phyloP scores from a whole-genome alignment of 176 grass and related monocot genomes.

The Panicum miliaceum region DNA sequence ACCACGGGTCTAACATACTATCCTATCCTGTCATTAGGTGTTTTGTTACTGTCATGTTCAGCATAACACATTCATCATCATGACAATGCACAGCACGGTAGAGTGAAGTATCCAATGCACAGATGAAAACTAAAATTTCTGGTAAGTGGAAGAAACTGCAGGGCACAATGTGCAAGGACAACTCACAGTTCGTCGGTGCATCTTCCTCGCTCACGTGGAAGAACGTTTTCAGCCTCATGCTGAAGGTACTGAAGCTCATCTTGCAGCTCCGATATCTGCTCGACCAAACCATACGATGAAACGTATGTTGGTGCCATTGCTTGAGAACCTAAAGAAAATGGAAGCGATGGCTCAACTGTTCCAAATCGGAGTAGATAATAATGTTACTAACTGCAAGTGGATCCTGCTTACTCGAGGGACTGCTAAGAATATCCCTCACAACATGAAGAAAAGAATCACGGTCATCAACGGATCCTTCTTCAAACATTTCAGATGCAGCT shows the following conservation, averaged over 20 bases:
- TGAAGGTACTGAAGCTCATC: constrained; percentile 72
- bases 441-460: constrained; percentile 80
- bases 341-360: constrained; percentile 18
- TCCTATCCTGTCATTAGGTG: constrained; percentile 11
- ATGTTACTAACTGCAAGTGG: neutral
- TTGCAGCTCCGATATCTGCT: constrained; percentile 72
- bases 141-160: neutral
- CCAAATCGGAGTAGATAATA: constrained; percentile 15
- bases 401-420: constrained; percentile 64
- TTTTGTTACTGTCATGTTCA: neutral
- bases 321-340: constrained; percentile 59
- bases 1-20: constrained; percentile 9
- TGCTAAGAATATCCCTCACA: constrained; percentile 79
- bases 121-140: constrained; percentile 4
- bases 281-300: constrained; percentile 83
- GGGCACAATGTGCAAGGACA: neutral
- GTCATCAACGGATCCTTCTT: constrained; percentile 91
- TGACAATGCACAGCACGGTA: no score
- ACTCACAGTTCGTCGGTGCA: constrained; percentile 76
- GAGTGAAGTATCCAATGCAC: constrained; percentile 2
- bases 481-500: constrained; percentile 65
- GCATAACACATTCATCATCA: no score
- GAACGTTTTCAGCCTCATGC: constrained; percentile 78
- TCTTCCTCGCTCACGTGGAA: constrained; percentile 83
- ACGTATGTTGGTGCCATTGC: constrained; percentile 64